Evolutionary conservation across 805 yeast species (phyloP).

Genomic region (Saccharomyces paradoxus): DNA sequence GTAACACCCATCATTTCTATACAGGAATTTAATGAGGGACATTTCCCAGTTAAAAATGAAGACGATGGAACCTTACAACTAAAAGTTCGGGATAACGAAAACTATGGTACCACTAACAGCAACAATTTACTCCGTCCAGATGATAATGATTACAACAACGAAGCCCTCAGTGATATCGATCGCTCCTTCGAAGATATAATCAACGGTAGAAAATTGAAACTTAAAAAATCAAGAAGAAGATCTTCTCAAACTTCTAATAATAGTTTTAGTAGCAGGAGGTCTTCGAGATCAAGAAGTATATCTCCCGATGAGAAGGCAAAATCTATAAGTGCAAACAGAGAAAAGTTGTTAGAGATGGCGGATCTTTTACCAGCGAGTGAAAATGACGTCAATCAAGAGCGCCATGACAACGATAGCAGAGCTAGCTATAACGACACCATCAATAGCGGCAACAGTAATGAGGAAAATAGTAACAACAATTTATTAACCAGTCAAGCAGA

Average conservation of each 20-base stretch:
- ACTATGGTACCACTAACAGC: conserved; percentile 1
- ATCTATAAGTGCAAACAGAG: conserved; percentile 27
- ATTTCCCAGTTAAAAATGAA: conserved; percentile 7
- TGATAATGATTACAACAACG: conserved; percentile 1
- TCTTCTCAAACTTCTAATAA: conserved; percentile 11
- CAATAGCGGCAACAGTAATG: not conserved
- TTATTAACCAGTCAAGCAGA: not conserved
- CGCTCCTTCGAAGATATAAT: conserved; percentile 18
- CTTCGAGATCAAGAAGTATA: conserved; percentile 14
- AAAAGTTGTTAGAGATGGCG: conserved; percentile 25
- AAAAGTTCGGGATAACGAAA: not conserved
- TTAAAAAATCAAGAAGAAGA: conserved; percentile 10
- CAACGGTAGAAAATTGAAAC: conserved; percentile 21
- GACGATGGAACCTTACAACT: conserved; percentile 1
- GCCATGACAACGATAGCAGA: not conserved
- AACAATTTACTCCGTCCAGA: conserved; percentile 1
- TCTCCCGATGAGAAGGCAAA: conserved; percentile 27
- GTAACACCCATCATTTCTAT: conserved; percentile 10
- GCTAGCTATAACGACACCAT: not conserved
- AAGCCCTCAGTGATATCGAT: conserved; percentile 7
- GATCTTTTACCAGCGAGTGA: conserved; percentile 9
- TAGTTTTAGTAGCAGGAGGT: conserved; percentile 7
- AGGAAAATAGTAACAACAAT: not conserved
- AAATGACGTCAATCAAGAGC: not conserved
- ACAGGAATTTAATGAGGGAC: conserved; percentile 17